These are phyloP conservation scores for Colletotrichum spinosum DNA, from an alignment of 2,329 filamentous ascomycete species.

Conservation along the genomic window DNA sequence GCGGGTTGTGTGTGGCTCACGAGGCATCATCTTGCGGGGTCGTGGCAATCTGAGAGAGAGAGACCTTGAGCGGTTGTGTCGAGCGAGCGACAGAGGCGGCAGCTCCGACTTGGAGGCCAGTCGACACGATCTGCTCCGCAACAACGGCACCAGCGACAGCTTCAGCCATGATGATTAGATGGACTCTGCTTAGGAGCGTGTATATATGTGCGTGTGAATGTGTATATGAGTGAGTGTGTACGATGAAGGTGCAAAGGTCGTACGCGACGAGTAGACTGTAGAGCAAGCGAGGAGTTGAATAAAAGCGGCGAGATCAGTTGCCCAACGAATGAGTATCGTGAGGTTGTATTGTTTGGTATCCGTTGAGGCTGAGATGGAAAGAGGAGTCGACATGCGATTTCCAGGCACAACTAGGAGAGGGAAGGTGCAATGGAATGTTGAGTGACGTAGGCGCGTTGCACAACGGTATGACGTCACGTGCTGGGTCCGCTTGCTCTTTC, in stretches of 20 bases:
- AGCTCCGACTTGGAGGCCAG: slow-evolving; percentile 51
- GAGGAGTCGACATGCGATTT: slow-evolving; percentile 9
- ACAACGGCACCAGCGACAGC: slow-evolving; percentile 51
- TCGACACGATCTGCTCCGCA: slow-evolving; percentile 54
- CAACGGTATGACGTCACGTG: slow-evolving; percentile 34
- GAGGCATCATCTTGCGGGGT: slow-evolving; percentile 44
- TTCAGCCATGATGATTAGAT: slow-evolving; percentile 49
- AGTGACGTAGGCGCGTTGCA: slow-evolving; percentile 30
- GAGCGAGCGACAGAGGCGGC: slow-evolving; percentile 62
- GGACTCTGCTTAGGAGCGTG: background rate
- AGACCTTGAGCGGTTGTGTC: slow-evolving; percentile 63
- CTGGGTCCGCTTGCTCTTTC: background rate
- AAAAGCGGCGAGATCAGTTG: background rate
- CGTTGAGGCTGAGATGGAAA: slow-evolving; percentile 15
- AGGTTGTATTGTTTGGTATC: background rate
- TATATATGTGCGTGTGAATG: background rate
- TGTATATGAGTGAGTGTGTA: background rate
- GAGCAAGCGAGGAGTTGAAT: background rate
- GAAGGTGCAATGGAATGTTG: slow-evolving; percentile 11
- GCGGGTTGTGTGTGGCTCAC: slow-evolving; percentile 39
- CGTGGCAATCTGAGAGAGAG: slow-evolving; percentile 58
- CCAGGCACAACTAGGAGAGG: slow-evolving; percentile 12
- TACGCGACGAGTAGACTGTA: background rate
- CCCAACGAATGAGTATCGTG: slow-evolving; percentile 14
- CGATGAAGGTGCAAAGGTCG: background rate